phyloP scores from a whole-genome alignment of 2,329 filamentous ascomycete species.

The Verticillium tricorpus region DNA sequence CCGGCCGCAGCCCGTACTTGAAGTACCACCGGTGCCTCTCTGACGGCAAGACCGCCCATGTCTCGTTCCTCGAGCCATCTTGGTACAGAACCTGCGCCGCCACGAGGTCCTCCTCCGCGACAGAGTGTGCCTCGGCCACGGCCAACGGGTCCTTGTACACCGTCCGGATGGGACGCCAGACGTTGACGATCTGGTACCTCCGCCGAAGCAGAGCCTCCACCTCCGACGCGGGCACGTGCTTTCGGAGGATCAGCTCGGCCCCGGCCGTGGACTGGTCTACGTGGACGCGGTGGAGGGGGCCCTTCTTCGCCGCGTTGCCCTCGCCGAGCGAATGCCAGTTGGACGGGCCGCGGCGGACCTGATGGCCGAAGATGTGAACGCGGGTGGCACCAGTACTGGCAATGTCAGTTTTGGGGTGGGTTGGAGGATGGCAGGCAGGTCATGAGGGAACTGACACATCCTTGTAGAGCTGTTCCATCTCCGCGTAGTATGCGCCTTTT shows the following conservation, averaged over 20 bases:
- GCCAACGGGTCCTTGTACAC: slow-evolving; percentile 38
- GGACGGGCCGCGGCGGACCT: slow-evolving; percentile 21
- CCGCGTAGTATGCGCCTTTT: slow-evolving; percentile 32
- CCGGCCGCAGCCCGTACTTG: slow-evolving; percentile 43
- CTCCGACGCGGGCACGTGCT: neutral
- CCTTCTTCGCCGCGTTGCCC: slow-evolving; percentile 55
- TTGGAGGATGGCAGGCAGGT: neutral
- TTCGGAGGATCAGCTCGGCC: slow-evolving; percentile 16
- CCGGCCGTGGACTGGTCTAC: slow-evolving; percentile 53
- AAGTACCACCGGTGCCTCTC: slow-evolving; percentile 47
- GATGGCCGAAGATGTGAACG: slow-evolving; percentile 24
- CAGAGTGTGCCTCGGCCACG: slow-evolving; percentile 31
- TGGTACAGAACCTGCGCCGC: slow-evolving; percentile 30
- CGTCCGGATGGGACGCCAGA: slow-evolving; percentile 44
- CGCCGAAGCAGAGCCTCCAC: neutral
- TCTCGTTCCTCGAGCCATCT: slow-evolving; percentile 25
- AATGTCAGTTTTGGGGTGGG: neutral
- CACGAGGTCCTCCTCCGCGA: slow-evolving; percentile 33
- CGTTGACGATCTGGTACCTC: slow-evolving; percentile 19
- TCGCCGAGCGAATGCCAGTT: slow-evolving; percentile 60
- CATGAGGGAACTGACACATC: slow-evolving; percentile 4
- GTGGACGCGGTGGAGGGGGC: slow-evolving; percentile 31
- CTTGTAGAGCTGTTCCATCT: slow-evolving; percentile 13
- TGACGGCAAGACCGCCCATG: slow-evolving; percentile 30
- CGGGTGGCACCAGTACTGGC: slow-evolving; percentile 21